Conservation (phyloP, 2,329 filamentous ascomycete genomes). For the Triangularia setosa region DNA sequence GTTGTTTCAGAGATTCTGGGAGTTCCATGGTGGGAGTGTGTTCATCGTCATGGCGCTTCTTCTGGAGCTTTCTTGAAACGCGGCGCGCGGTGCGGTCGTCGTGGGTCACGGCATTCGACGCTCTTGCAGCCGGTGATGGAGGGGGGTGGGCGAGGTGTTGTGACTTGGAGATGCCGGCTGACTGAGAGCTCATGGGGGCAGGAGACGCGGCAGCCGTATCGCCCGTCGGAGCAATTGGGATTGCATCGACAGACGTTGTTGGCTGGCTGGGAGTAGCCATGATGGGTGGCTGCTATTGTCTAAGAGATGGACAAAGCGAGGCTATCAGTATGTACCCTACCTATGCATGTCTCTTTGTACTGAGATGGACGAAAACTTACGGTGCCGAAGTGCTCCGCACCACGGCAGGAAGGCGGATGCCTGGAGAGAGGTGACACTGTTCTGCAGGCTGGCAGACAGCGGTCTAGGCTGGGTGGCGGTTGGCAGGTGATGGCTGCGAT, state of each 20-base stretch:
- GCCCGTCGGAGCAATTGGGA: not conserved
- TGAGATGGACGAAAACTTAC: not conserved
- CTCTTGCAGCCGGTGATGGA: constrained; percentile 12
- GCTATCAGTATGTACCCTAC: not conserved
- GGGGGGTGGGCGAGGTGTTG: constrained; percentile 10
- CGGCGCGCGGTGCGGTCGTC: constrained; percentile 38
- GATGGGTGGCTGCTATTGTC: not conserved
- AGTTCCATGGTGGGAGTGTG: constrained; percentile 45
- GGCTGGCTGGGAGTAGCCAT: not conserved
- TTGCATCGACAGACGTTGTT: not conserved
- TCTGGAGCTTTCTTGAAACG: constrained; percentile 43
- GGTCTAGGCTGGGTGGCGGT: not conserved
- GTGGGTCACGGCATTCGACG: constrained; percentile 8
- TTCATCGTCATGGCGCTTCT: constrained; percentile 39
- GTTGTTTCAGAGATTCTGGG: constrained; percentile 49
- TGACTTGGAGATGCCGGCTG: constrained; percentile 11
- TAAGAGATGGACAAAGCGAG: not conserved
- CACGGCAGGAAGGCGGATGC: not conserved
- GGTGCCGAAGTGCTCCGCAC: not conserved
- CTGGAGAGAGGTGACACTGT: not conserved
- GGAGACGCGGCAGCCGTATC: not conserved
- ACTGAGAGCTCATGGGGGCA: not conserved
- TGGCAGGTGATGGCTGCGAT: constrained; percentile 5
- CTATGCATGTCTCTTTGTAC: not conserved
- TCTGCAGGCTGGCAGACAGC: not conserved